Percentiles rank a stretch among this genome's conserved stretches.
These are phyloP conservation scores for Trichophyton simii DNA, from an alignment of 2,329 filamentous ascomycete genomes.

Conservation along the genomic window DNA sequence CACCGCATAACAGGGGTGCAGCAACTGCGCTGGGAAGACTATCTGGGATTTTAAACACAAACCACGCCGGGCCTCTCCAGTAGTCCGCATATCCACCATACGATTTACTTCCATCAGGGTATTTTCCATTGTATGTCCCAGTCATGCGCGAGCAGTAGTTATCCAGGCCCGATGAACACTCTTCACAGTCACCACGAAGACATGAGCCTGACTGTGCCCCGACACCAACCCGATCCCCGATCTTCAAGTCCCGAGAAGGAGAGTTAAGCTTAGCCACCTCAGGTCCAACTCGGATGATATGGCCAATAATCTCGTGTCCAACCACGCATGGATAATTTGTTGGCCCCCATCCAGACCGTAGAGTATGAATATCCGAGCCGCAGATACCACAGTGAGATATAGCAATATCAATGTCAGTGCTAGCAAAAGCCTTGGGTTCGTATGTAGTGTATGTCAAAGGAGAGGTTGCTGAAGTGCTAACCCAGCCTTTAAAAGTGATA, in stretches of 20 bases:
- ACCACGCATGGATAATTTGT: conserved; percentile 41
- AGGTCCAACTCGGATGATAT: conserved; percentile 53
- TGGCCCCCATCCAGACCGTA: conserved; percentile 45
- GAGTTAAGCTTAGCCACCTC: conserved; percentile 43
- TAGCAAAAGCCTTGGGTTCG: conserved; percentile 14
- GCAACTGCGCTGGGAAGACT: conserved; percentile 38
- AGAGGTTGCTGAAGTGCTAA: conserved; percentile 24
- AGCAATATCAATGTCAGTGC: conserved; percentile 64
- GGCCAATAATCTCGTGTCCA: conserved; percentile 54
- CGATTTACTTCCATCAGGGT: conserved; percentile 35
- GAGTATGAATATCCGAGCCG: conserved; percentile 58
- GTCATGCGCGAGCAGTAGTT: conserved; percentile 29
- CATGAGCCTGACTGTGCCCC: conserved; percentile 51
- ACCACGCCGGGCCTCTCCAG: conserved; percentile 45
- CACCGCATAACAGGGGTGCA: conserved; percentile 65
- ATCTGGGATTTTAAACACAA: conserved; percentile 47
- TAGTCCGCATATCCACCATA: conserved; percentile 54
- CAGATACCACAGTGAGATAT: conserved; percentile 70
- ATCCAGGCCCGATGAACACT: conserved; percentile 28
- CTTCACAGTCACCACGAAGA: conserved; percentile 30
- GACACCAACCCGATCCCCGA: conserved; percentile 55
- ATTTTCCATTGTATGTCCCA: conserved; percentile 28
- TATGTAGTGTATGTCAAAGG: conserved; percentile 25
- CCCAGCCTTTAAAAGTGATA: conserved; percentile 28
- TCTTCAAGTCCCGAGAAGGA: conserved; percentile 39